Base-by-base conservation (phyloP, 139 green algal species). In the Auxenochlorella pyrenoidosa region DNA sequence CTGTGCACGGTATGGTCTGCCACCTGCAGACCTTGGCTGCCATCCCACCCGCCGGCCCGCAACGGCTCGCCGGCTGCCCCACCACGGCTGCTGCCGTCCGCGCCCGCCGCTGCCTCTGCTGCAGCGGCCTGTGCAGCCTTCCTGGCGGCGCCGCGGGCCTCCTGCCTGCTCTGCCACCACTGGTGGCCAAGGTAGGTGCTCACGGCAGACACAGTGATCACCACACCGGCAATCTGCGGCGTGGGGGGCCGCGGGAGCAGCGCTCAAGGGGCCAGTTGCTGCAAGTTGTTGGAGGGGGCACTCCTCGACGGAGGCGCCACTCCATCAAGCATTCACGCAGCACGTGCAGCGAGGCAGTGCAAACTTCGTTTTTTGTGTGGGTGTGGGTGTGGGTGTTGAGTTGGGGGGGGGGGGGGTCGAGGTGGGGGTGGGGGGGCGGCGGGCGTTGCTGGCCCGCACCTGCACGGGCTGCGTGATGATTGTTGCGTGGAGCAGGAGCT, bases 161-260 rank as follows among this genome's bases (percentile, higher is more conserved):
- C 44, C 51, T 51, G 78, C 78, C 51, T n/a, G 78, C 78, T 83
- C 18, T 54, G 18, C 36, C n/a, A n/a, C 78, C 78, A 83, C 34
- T 83, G 78, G 32, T 13, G 54, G 24, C 15, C n/a, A 1, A 83
- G n/a, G 16, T 83, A 83, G 1, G 32, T n/a, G 36, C 30, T 83
- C n/a, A 83, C 78, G n/a, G 54, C 34, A 21, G 34, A 21, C n/a
- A 83, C 54, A n/a, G 51, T 71, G 10, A 83, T 6, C 4, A 63
- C 78, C 1, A n/a, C 21, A n/a, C 78, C 78, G 15, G 24, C 78
- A 38, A 83, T 83, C 54, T 83, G 75, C 44, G 63, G 13, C 6
- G 12, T 36, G 4, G 66, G 10, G 15, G 60, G 3, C 8, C 36
- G 32, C 21, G 16, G 63, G 24, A 71, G 6, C 47, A 6, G 12